These are phyloP conservation scores for Podochytrium sp. DNA, from an alignment of 192 early-diverging fungal species.

Conservation along the genomic window DNA sequence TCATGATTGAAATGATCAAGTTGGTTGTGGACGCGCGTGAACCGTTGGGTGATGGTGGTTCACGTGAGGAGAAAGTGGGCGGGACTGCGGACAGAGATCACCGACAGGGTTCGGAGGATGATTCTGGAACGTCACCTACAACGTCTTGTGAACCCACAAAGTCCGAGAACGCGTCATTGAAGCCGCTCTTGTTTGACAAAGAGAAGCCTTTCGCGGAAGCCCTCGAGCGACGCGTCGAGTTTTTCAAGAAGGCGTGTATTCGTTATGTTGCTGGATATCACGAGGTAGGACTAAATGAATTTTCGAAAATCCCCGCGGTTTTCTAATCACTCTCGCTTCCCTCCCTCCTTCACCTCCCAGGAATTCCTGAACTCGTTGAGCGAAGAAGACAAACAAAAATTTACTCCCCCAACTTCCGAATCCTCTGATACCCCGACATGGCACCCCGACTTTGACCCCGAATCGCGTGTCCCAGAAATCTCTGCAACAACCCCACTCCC, in stretches of 20 bases:
- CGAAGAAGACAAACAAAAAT: too few relatives aligned
- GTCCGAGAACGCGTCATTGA: too few relatives aligned
- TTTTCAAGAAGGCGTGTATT: conserved; percentile 24
- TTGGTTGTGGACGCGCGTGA: background rate
- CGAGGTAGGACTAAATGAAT: conserved; percentile 28
- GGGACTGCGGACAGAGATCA: too few relatives aligned
- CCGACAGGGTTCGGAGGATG: conserved; percentile 14
- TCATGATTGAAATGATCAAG: conserved; percentile 1
- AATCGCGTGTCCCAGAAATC: conserved; percentile 30
- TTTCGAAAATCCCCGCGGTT: too few relatives aligned
- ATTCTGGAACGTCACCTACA: conserved; percentile 26
- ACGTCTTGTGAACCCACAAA: too few relatives aligned
- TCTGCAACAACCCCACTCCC: background rate
- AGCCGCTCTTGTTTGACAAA: too few relatives aligned
- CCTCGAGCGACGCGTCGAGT: conserved; percentile 15
- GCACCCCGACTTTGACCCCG: conserved; percentile 42
- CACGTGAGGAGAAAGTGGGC: too few relatives aligned
- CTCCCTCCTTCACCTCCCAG: too few relatives aligned
- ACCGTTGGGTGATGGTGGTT: background rate
- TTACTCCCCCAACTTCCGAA: too few relatives aligned
- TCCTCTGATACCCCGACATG: too few relatives aligned
- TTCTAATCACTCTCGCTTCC: too few relatives aligned
- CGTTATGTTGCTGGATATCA: conserved; percentile 12
- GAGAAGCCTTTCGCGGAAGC: conserved; percentile 15
- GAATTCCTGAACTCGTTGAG: too few relatives aligned